Conservation (phyloP, 176 grass and related monocot species). For the Oryza longistaminata region DNA sequence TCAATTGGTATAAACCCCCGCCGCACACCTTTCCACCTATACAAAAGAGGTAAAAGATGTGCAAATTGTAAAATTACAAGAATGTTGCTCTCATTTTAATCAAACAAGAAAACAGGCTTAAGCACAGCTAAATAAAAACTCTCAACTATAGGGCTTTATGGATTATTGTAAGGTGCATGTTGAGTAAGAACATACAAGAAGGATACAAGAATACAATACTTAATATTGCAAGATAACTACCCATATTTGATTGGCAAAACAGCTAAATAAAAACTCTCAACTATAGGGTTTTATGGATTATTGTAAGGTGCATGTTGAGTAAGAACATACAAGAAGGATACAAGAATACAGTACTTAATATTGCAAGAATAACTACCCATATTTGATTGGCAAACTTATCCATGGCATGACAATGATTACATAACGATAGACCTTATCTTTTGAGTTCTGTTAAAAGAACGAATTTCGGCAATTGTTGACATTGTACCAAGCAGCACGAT, state of each 20-base stretch:
- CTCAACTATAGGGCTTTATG: too few species aligned
- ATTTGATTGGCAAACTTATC: neutral
- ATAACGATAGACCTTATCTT: neutral
- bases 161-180: neutral
- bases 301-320: neutral
- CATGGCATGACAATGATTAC: neutral
- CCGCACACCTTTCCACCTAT: conserved; percentile 73
- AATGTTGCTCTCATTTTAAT: neutral
- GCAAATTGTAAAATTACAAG: neutral
- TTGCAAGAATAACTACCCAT: neutral
- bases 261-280: neutral
- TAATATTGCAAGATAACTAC: too few species aligned
- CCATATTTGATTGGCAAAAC: too few species aligned
- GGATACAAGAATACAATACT: neutral
- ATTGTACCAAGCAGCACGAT: neutral
- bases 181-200: neutral
- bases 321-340: neutral
- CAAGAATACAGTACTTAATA: neutral
- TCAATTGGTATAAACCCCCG: conserved; percentile 51
- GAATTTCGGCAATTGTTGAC: neutral
- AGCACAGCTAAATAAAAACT: neutral
- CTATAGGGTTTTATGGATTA: neutral
- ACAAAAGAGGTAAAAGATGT: conserved; percentile 25
- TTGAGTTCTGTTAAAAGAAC: neutral
- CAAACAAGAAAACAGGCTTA: neutral